These are phyloP conservation scores for Pythium aphanidermatum DNA, from an alignment of 352 stramenopile species.

Conservation along the genomic window DNA sequence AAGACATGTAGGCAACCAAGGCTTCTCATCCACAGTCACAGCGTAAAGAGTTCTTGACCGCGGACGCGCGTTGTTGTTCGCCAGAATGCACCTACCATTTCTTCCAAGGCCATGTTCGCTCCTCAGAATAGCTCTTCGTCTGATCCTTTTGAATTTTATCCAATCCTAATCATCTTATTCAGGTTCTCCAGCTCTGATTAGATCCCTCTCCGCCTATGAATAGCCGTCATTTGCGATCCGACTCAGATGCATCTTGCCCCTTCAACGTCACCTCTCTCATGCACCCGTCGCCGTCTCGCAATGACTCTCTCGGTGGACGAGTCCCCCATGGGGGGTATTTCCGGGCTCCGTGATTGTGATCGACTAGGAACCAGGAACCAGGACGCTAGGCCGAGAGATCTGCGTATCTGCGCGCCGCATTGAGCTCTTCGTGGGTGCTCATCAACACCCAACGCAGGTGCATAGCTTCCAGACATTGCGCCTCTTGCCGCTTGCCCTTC, in stretches of 20 bases:
- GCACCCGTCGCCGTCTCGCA: not conserved
- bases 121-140: conserved; percentile 11
- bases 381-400: conserved; percentile 19
- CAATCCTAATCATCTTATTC: conserved; percentile 20
- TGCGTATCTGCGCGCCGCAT: not conserved
- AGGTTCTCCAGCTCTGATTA: not conserved
- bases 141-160: conserved; percentile 6
- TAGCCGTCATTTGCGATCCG: conserved; percentile 16
- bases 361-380: conserved; percentile 10
- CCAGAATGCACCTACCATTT: too few relatives aligned
- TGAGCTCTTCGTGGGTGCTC: not conserved
- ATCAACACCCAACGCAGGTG: too few relatives aligned
- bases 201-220: conserved; percentile 17
- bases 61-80: too few relatives aligned
- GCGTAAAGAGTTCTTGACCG: too few relatives aligned
- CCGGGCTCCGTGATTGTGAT: conserved; percentile 2
- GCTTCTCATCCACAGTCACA: too few relatives aligned
- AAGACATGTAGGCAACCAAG: conserved; percentile 82
- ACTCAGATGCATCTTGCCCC: conserved; percentile 13
- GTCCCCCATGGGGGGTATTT: too few relatives aligned
- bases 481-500: conserved; percentile 12
- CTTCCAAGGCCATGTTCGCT: too few relatives aligned
- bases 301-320: not conserved
- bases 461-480: too few relatives aligned
- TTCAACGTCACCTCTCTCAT: not conserved